These are phyloP conservation scores for Aspergillus ustus DNA, from an alignment of 2,329 filamentous ascomycete species.

Conservation along the genomic window DNA sequence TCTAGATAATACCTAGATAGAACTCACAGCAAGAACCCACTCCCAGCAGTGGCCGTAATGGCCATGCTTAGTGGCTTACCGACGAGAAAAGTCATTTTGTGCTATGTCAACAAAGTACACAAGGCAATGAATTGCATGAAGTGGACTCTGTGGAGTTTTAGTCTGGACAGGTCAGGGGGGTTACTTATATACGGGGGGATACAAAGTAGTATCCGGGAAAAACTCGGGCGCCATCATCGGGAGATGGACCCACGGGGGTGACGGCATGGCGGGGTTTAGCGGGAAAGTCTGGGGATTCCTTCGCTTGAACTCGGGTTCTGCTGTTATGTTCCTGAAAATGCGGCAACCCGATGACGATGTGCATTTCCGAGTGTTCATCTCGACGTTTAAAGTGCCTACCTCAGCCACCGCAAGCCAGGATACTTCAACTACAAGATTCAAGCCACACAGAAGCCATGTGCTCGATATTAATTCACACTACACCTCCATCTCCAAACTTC, in stretches of 20 bases:
- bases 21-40: conserved; percentile 45
- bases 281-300: not conserved
- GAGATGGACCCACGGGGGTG: conserved; percentile 11
- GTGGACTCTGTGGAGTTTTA: not conserved
- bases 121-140: not conserved
- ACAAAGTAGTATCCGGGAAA: not conserved
- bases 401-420: not conserved
- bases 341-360: not conserved
- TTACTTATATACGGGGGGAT: conserved; percentile 6
- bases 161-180: not conserved
- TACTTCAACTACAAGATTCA: not conserved
- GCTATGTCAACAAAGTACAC: not conserved
- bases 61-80: conserved; percentile 46
- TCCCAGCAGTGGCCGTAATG: conserved; percentile 49
- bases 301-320: not conserved
- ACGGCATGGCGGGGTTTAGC: conserved; percentile 6
- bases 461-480: not conserved
- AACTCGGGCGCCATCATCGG: conserved; percentile 3
- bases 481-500: not conserved
- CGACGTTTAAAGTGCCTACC: not conserved
- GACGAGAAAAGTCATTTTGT: conserved; percentile 32
- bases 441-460: not conserved
- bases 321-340: not conserved
- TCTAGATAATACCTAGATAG: conserved; percentile 17
- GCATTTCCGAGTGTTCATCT: not conserved